Evolutionary conservation across 1,139 yeast species (phyloP).

Genomic region (Hyphopichia khmerensis): DNA sequence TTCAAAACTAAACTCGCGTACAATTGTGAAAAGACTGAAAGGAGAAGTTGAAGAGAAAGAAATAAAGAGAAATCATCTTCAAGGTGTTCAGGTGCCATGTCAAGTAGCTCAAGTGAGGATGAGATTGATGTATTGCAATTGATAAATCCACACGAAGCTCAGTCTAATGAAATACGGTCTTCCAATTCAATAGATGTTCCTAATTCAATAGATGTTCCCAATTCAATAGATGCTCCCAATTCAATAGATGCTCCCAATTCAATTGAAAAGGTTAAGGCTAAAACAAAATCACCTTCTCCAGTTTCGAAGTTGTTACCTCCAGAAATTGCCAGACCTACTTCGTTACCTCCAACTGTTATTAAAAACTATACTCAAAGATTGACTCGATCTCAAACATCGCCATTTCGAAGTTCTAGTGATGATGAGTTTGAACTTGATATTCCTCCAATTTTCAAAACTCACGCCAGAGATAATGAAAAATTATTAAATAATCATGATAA

Average conservation of each 20-base stretch:
- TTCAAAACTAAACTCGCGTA: no score
- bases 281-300: background rate
- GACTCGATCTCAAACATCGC: background rate
- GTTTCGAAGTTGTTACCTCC: background rate
- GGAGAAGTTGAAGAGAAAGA: no score
- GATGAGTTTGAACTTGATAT: conserved; percentile 20
- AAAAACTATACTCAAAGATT: background rate
- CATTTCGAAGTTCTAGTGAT: conserved; percentile 2
- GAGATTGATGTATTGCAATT: conserved; percentile 2
- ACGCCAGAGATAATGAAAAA: conserved; percentile 24
- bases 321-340: background rate
- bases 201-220: no score
- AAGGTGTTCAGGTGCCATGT: no score
- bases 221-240: no score
- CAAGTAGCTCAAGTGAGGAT: conserved; percentile 1
- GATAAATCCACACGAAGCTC: conserved; percentile 3
- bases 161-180: background rate
- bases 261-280: background rate
- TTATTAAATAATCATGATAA: conserved; percentile 15
- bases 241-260: no score
- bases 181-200: no score
- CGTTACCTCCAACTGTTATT: background rate
- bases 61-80: no score
- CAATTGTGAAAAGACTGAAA: no score
- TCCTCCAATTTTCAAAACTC: conserved; percentile 26